Evolutionary conservation across 2,329 filamentous ascomycete species (phyloP).

Genomic region (Aspergillus ochraceus): DNA sequence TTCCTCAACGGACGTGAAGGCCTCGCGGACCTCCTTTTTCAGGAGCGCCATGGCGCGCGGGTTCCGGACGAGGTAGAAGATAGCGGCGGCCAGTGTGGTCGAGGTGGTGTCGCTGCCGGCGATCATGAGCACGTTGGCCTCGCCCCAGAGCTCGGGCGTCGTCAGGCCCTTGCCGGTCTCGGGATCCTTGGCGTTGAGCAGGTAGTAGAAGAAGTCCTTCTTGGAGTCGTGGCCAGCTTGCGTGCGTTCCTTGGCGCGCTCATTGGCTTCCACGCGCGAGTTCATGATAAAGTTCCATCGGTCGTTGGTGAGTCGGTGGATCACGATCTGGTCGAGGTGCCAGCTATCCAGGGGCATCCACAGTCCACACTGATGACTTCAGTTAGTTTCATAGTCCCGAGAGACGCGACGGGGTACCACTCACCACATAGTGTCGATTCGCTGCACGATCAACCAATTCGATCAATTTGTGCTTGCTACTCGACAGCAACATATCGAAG

Average conservation of each 20-base stretch:
- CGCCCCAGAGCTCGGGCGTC: slow-evolving; percentile 67
- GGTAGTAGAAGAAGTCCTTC: slow-evolving; percentile 74
- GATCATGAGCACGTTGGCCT: slow-evolving; percentile 71
- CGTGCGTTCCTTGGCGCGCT: slow-evolving; percentile 58
- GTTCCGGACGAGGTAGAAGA: slow-evolving; percentile 43
- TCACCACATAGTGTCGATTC: slow-evolving; percentile 67
- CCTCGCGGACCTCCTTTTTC: slow-evolving; percentile 36
- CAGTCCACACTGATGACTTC: slow-evolving; percentile 60
- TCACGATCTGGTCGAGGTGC: slow-evolving; percentile 66
- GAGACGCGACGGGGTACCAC: slow-evolving; percentile 25
- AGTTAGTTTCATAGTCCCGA: neutral
- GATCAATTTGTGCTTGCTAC: slow-evolving; percentile 61
- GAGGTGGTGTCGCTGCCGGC: slow-evolving; percentile 72
- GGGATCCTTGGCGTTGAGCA: slow-evolving; percentile 69
- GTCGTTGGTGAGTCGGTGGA: slow-evolving; percentile 65
- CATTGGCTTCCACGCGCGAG: slow-evolving; percentile 65
- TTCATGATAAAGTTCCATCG: slow-evolving; percentile 71
- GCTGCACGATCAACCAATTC: slow-evolving; percentile 67
- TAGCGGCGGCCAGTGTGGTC: slow-evolving; percentile 53
- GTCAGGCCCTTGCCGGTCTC: slow-evolving; percentile 68
- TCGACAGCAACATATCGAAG: slow-evolving; percentile 50
- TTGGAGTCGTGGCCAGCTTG: slow-evolving; percentile 66
- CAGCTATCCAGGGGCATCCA: slow-evolving; percentile 69
- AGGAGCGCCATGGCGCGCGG: slow-evolving; percentile 31
- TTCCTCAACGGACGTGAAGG: slow-evolving; percentile 37